These are phyloP conservation scores for Chlorella sorokiniana DNA, from an alignment of 139 green algal genomes.

Conservation along the genomic window DNA sequence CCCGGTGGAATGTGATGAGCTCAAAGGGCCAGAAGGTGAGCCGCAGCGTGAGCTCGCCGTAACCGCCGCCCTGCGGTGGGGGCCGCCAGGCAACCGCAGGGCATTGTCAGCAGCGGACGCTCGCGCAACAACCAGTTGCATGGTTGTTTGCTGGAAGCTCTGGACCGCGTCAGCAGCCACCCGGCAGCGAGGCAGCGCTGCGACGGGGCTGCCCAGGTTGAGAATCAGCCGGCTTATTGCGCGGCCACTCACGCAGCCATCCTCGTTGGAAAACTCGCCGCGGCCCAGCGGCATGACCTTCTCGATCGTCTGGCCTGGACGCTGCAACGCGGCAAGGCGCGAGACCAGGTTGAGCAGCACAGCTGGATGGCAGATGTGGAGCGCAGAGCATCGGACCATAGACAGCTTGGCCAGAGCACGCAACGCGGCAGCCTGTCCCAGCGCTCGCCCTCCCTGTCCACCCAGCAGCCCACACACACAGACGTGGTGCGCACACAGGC, in stretches of 20 bases:
- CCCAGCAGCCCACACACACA: neutral
- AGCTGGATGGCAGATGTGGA: neutral
- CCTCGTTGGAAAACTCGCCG: constrained; percentile 45
- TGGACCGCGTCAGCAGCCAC: too few species aligned
- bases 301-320: constrained; percentile 28
- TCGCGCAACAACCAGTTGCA: too few species aligned
- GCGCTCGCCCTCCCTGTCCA: neutral
- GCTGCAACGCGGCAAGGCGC: neutral
- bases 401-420: neutral
- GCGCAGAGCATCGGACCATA: neutral
- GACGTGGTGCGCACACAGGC: neutral
- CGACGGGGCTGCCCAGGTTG: too few species aligned
- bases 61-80: constrained; percentile 29
- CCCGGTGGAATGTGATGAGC: constrained; percentile 31
- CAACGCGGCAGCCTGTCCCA: neutral
- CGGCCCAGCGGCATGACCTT: constrained; percentile 46
- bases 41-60: constrained; percentile 46
- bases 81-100: neutral
- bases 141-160: too few species aligned
- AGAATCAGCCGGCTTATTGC: too few species aligned
- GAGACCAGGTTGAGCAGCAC: neutral
- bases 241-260: constrained; percentile 48
- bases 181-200: neutral
- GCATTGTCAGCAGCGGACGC: too few species aligned
- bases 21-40: constrained; percentile 59